Conservation (phyloP, 164 flowering plant genomes). For the Aristolochia fimbriata region DNA sequence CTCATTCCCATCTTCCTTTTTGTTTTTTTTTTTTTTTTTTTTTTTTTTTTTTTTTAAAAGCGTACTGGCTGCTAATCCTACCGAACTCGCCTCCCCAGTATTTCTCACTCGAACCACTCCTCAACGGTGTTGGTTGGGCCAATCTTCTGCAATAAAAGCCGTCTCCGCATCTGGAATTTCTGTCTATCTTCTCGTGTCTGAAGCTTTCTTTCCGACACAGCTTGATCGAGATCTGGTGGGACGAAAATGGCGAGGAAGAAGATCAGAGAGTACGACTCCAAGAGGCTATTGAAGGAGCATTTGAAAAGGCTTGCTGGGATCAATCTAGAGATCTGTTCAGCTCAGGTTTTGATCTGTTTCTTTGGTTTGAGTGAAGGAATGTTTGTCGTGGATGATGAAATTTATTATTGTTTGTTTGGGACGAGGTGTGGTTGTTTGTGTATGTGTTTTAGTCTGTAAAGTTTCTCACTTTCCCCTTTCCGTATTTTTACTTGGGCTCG, state of each 20-base stretch:
- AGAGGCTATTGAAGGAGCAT: slow-evolving; percentile 62
- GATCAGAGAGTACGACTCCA: slow-evolving; percentile 77
- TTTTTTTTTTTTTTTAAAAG: too few relatives aligned
- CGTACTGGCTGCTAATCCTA: too few relatives aligned
- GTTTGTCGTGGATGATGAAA: neutral
- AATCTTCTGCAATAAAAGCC: too few relatives aligned
- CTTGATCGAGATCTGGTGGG: too few relatives aligned
- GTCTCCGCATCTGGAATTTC: too few relatives aligned
- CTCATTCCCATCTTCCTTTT: too few relatives aligned
- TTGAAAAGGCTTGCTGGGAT: slow-evolving; percentile 43
- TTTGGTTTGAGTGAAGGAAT: neutral
- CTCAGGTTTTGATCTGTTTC: slow-evolving; percentile 31
- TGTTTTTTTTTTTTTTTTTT: too few relatives aligned
- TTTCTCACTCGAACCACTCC: too few relatives aligned
- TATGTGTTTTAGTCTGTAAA: neutral
- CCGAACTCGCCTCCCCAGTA: too few relatives aligned
- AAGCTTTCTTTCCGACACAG: too few relatives aligned
- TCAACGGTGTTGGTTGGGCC: too few relatives aligned
- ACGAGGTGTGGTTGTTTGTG: neutral
- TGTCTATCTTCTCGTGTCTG: too few relatives aligned
- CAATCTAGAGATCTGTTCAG: slow-evolving; percentile 45
- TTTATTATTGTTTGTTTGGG: neutral
- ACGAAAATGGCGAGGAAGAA: slow-evolving; percentile 63
- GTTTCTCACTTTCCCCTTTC: neutral
- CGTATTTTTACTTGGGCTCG: neutral